These are phyloP conservation scores for Ogataea nitratoaversa DNA, from an alignment of 805 yeast species.

Conservation along the genomic window DNA sequence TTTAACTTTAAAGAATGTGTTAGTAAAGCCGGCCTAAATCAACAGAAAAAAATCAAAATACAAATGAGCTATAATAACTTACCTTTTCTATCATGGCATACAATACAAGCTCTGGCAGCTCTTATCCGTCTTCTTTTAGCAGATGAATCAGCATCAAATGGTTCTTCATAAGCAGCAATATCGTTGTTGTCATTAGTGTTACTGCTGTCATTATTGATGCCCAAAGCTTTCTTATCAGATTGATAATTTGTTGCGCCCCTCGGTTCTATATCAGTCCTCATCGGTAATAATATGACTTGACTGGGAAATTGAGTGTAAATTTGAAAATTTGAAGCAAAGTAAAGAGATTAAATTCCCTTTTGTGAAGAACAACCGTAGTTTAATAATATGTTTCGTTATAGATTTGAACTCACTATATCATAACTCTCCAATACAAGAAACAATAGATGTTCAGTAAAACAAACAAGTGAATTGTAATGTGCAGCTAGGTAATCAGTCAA, in stretches of 20 bases:
- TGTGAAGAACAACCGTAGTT: too few species aligned
- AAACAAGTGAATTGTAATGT: too few species aligned
- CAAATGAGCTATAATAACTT: not conserved
- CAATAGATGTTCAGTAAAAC: too few species aligned
- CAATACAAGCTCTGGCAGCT: constrained; percentile 67
- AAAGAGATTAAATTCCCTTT: too few species aligned
- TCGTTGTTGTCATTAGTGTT: not conserved
- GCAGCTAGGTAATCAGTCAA: too few species aligned
- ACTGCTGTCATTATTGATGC: not conserved
- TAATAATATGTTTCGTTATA: too few species aligned
- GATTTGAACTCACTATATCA: too few species aligned
- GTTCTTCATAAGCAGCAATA: too few species aligned
- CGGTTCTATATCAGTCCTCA: not conserved
- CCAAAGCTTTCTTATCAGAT: not conserved
- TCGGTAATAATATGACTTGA: not conserved
- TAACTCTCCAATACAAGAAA: too few species aligned
- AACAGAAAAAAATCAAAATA: not conserved
- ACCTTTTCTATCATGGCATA: constrained; percentile 68
- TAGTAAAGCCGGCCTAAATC: constrained; percentile 17
- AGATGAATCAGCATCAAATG: constrained; percentile 1
- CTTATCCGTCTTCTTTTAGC: constrained; percentile 43
- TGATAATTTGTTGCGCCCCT: not conserved
- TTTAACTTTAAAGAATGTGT: constrained; percentile 38
- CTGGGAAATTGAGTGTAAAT: not conserved
- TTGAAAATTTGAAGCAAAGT: too few species aligned